Conservation (phyloP, 305 asterid genomes). For the Solanum hybrid region DNA sequence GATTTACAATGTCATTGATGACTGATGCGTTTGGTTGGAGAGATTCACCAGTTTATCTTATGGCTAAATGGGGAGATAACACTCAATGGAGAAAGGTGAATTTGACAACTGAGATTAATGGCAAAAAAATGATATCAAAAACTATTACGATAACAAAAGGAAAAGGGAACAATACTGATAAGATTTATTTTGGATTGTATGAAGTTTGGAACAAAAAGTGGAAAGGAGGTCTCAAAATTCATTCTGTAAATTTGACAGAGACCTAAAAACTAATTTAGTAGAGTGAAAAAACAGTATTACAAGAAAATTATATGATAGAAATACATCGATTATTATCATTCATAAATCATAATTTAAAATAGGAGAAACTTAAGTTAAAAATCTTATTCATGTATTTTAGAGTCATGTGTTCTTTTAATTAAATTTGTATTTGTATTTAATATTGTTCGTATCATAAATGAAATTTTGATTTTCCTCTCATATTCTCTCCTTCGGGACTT, state of each 20-base stretch:
- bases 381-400: background rate
- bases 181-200: background rate
- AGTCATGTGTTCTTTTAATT: background rate
- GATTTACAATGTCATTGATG: background rate
- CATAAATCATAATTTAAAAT: background rate
- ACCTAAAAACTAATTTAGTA: background rate
- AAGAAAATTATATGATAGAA: too few species aligned
- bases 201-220: slow-evolving; percentile 4
- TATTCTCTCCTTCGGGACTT: too few species aligned
- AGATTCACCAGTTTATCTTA: background rate
- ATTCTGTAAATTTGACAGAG: background rate
- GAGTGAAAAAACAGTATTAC: background rate
- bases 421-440: too few species aligned
- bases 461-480: background rate
- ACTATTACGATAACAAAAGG: background rate
- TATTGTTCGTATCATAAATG: background rate
- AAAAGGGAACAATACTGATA: background rate
- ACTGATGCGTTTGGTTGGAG: background rate
- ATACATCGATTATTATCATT: background rate
- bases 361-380: background rate
- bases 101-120: background rate
- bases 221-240: background rate
- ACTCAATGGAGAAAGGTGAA: background rate
- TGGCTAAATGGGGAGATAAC: background rate
- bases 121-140: background rate